Evolutionary conservation across 345 rosid species (phyloP).

Genomic region (Rhodomyrtus tomentosa): DNA sequence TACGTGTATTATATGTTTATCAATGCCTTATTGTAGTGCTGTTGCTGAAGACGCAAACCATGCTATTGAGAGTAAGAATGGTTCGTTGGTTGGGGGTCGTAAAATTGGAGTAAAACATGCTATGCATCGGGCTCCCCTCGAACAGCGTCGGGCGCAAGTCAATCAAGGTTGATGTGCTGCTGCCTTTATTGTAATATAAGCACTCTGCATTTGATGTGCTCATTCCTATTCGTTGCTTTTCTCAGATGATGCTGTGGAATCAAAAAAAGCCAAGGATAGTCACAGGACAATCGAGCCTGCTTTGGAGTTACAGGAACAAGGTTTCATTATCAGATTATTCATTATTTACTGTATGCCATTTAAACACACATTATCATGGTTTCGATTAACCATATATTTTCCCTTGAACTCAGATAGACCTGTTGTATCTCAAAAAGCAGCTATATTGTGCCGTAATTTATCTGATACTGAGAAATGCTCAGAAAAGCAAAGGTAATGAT

Average conservation of each 20-base stretch:
- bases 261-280: slow-evolving; percentile 13
- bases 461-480: slow-evolving; percentile 66
- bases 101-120: slow-evolving; percentile 80
- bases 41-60: slow-evolving; percentile 73
- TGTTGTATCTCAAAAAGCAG: slow-evolving; percentile 32
- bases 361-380: neutral
- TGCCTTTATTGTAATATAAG: neutral
- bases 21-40: slow-evolving; percentile 35
- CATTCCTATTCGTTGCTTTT: neutral
- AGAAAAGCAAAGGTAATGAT: slow-evolving; percentile 70
- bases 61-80: slow-evolving; percentile 68
- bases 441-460: slow-evolving; percentile 29
- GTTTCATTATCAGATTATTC: slow-evolving; percentile 1
- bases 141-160: slow-evolving; percentile 57
- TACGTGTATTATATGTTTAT: neutral
- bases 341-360: neutral
- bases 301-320: slow-evolving; percentile 13
- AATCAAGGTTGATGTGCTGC: slow-evolving; percentile 27
- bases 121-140: slow-evolving; percentile 58
- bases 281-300: slow-evolving; percentile 23
- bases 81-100: slow-evolving; percentile 63
- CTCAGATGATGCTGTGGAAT: slow-evolving; percentile 22
- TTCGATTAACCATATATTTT: slow-evolving; percentile 3
- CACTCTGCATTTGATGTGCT: neutral
- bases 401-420: slow-evolving; percentile 28